Evolutionary conservation across 2,329 filamentous ascomycete species (phyloP).

Genomic region (Epicoccum nigrum): DNA sequence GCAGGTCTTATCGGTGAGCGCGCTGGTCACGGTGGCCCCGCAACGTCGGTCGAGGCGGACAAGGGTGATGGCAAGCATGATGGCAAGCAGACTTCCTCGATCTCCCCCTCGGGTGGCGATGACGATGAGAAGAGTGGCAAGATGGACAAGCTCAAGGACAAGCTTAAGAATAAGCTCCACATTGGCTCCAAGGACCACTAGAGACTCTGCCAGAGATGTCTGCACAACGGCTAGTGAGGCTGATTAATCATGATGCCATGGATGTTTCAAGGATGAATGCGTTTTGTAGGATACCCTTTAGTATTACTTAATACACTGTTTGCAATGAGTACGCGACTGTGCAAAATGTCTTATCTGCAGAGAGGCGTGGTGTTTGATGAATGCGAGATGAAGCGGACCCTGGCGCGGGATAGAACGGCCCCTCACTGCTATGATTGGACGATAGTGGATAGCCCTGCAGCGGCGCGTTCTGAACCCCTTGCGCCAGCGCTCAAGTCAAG

Average conservation of each 20-base stretch:
- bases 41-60: slow-evolving; percentile 11
- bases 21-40: slow-evolving; percentile 50
- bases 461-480: slow-evolving; percentile 1
- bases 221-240: slow-evolving; percentile 14
- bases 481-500: background rate
- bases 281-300: slow-evolving; percentile 16
- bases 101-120: slow-evolving; percentile 19
- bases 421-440: slow-evolving; percentile 4
- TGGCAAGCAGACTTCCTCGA: slow-evolving; percentile 9
- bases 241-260: slow-evolving; percentile 33
- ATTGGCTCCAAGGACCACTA: slow-evolving; percentile 47
- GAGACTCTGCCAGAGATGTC: background rate
- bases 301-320: slow-evolving; percentile 10
- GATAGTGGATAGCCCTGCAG: background rate
- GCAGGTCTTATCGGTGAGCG: slow-evolving; percentile 62
- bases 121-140: slow-evolving; percentile 49
- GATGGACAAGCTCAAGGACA: slow-evolving; percentile 51
- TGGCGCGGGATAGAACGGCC: slow-evolving; percentile 6
- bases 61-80: background rate
- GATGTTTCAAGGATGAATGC: slow-evolving; percentile 4
- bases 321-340: background rate
- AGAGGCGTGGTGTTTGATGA: background rate
- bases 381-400: background rate
- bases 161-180: slow-evolving; percentile 74
- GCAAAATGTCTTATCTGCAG: background rate